These are phyloP conservation scores for Theileria parva DNA, from an alignment of 169 alveolate species.

Conservation along the genomic window DNA sequence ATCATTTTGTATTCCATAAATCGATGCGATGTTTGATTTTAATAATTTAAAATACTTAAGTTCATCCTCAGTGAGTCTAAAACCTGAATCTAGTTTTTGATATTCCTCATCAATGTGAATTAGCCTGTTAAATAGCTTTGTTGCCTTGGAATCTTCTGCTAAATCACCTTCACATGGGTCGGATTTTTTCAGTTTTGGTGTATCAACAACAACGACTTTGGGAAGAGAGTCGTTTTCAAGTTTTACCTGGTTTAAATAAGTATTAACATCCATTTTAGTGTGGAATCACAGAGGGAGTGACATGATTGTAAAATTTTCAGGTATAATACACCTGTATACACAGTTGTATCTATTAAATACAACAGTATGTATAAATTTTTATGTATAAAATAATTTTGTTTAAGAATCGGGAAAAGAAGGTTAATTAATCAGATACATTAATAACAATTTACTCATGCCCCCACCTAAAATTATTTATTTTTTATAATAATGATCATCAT, in stretches of 20 bases:
- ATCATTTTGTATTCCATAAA: slow-evolving; percentile 26
- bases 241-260: slow-evolving; percentile 43
- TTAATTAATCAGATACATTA: not conserved
- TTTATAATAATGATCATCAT: not conserved
- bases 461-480: not conserved
- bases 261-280: slow-evolving; percentile 35
- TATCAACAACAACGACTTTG: slow-evolving; percentile 21
- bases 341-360: not conserved
- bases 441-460: not conserved
- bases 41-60: slow-evolving; percentile 35
- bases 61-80: slow-evolving; percentile 19
- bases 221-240: slow-evolving; percentile 49
- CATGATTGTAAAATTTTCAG: not conserved
- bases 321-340: not conserved
- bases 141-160: slow-evolving; percentile 26
- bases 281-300: not conserved
- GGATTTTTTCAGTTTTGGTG: not conserved
- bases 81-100: slow-evolving; percentile 24
- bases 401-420: not conserved
- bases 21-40: slow-evolving; percentile 21
- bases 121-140: slow-evolving; percentile 43
- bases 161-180: not conserved
- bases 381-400: not conserved
- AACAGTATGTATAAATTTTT: not conserved
- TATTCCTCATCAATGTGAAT: slow-evolving; percentile 38